Conservation (phyloP, 208 protist genomes). For the Acanthamoeba castellanii region DNA sequence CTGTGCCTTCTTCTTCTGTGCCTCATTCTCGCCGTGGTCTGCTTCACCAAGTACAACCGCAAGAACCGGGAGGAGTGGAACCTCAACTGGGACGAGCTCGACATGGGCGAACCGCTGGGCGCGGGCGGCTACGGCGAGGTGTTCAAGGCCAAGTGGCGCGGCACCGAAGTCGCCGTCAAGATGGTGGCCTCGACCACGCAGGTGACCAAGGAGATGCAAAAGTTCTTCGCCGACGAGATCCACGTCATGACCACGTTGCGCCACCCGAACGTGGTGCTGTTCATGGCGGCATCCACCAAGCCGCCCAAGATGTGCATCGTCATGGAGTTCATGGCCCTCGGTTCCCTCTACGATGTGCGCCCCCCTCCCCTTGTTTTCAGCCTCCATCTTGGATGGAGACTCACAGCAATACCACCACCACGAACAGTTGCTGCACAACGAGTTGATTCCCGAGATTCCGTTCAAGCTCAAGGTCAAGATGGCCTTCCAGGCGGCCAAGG, state of each 20-base stretch:
- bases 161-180: conserved; percentile 72
- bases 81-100: conserved; percentile 69
- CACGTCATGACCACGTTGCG: conserved; percentile 8
- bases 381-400: no score
- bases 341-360: not conserved
- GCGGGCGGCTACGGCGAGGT: conserved; percentile 65
- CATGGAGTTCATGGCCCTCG: conserved; percentile 32
- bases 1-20: conserved; percentile 57
- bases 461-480: conserved; percentile 30
- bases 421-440: not conserved
- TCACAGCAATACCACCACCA: no score
- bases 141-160: conserved; percentile 72
- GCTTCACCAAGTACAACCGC: not conserved
- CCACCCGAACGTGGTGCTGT: conserved; percentile 41
- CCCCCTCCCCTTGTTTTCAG: not conserved
- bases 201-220: conserved; percentile 68
- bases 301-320: conserved; percentile 56
- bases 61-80: conserved; percentile 48
- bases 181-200: conserved; percentile 32
- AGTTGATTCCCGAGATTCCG: not conserved
- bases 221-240: conserved; percentile 55
- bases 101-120: conserved; percentile 56
- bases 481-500: conserved; percentile 38
- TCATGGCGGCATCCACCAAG: conserved; percentile 49
- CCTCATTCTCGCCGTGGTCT: conserved; percentile 46